Conservation (phyloP, 768 basidiomycete genomes). For the Serendipita sp. region DNA sequence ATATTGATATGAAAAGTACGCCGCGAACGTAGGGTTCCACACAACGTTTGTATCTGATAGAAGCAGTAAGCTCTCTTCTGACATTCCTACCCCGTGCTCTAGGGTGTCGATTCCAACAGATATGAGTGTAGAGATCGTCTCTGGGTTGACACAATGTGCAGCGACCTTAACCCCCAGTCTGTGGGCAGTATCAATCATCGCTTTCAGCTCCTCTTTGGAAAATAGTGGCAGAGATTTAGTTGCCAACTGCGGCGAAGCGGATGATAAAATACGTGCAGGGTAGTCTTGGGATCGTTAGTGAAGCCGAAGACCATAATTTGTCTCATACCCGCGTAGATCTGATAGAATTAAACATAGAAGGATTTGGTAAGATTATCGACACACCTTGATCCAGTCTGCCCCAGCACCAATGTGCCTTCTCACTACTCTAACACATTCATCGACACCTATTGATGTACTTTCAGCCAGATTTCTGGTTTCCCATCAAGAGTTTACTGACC, state of each 20-base stretch:
- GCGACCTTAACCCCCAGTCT: slow-evolving; percentile 40
- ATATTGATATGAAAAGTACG: slow-evolving; percentile 24
- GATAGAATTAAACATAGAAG: neutral
- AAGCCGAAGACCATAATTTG: neutral
- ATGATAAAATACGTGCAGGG: slow-evolving; percentile 30
- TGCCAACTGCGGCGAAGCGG: slow-evolving; percentile 26
- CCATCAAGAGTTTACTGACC: slow-evolving; percentile 20
- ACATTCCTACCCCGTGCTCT: slow-evolving; percentile 35
- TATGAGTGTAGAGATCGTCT: slow-evolving; percentile 22
- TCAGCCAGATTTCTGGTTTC: neutral
- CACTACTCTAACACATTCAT: slow-evolving; percentile 38
- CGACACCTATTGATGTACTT: slow-evolving; percentile 16
- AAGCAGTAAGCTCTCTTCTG: slow-evolving; percentile 4
- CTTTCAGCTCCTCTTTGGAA: slow-evolving; percentile 28
- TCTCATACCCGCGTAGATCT: slow-evolving; percentile 38
- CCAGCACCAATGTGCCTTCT: slow-evolving; percentile 47
- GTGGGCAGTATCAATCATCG: slow-evolving; percentile 38
- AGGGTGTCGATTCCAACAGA: slow-evolving; percentile 31
- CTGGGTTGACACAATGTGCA: slow-evolving; percentile 32
- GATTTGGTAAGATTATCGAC: neutral
- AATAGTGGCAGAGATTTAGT: slow-evolving; percentile 30
- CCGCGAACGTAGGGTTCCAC: slow-evolving; percentile 47
- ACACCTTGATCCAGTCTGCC: slow-evolving; percentile 56
- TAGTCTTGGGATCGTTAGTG: slow-evolving; percentile 30
- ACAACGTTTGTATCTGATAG: slow-evolving; percentile 19